phyloP scores from a whole-genome alignment of 495 filamentous ascomycete species.

The Tuber umbilicatum region DNA sequence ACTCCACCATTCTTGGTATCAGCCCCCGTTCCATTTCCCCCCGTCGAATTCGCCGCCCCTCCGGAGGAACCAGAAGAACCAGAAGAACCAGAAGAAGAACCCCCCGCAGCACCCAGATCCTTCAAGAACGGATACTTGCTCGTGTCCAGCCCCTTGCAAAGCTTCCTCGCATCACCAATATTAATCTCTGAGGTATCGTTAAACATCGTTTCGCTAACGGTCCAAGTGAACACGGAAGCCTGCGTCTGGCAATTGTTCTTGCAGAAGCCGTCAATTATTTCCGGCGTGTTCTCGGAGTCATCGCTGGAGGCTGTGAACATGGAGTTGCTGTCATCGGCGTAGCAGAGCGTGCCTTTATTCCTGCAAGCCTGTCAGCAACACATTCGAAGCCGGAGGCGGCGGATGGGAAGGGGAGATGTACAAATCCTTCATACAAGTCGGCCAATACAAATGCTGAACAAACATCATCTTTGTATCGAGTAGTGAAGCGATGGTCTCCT shows the following conservation, averaged over 20 bases:
- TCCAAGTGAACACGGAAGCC: constrained; percentile 12
- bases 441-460: constrained; percentile 16
- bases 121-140: constrained; percentile 17
- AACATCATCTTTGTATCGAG: background rate
- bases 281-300: constrained; percentile 3
- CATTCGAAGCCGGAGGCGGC: background rate
- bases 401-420: background rate
- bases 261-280: constrained; percentile 10
- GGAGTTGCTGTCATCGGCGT: background rate
- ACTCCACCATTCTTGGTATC: background rate
- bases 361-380: background rate
- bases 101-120: background rate
- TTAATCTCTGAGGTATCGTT: background rate
- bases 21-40: background rate
- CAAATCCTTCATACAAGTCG: constrained; percentile 14
- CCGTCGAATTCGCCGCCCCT: background rate
- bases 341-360: constrained; percentile 8
- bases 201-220: background rate
- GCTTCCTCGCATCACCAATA: background rate
- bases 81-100: background rate
- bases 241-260: constrained; percentile 9
- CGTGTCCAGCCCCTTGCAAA: constrained; percentile 17
- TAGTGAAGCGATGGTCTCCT: background rate
- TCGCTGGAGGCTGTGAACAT: background rate
- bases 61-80: background rate